Conservation (phyloP, 1,139 yeast genomes). For the Candida dubliniensis region DNA sequence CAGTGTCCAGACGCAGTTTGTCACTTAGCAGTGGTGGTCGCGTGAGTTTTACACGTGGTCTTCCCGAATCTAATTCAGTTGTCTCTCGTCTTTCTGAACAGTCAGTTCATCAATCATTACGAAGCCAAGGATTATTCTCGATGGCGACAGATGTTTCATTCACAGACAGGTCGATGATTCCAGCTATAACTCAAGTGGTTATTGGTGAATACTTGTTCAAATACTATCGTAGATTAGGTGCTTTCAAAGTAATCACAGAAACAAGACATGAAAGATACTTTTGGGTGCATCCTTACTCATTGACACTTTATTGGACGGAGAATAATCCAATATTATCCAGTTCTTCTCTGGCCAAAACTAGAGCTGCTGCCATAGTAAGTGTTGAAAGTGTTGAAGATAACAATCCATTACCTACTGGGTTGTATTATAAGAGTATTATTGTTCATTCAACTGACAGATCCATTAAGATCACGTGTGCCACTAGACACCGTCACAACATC, state of each 20-base stretch:
- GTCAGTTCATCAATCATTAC: constrained; percentile 33
- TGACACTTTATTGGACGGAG: constrained; percentile 88
- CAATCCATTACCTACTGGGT: constrained; percentile 88
- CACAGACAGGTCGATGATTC: constrained; percentile 74
- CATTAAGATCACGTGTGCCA: constrained; percentile 82
- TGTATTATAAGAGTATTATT: constrained; percentile 81
- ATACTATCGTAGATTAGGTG: constrained; percentile 78
- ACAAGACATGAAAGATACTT: constrained; percentile 88
- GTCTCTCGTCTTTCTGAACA: constrained; percentile 35
- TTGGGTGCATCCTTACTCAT: constrained; percentile 95
- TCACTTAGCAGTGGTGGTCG: constrained; percentile 1
- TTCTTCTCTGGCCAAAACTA: constrained; percentile 63
- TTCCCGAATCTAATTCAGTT: constrained; percentile 26
- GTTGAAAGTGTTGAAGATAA: constrained; percentile 82
- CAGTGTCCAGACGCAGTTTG: constrained; percentile 4
- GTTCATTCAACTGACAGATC: constrained; percentile 69
- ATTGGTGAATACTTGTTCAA: constrained; percentile 90
- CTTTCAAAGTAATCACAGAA: constrained; percentile 72
- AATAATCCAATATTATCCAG: constrained; percentile 77
- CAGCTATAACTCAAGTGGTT: constrained; percentile 75
- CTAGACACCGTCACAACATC: constrained; percentile 82
- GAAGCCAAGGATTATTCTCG: constrained; percentile 43
- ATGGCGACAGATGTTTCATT: constrained; percentile 71
- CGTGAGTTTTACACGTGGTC: neutral
- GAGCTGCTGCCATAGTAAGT: constrained; percentile 77